phyloP scores from a whole-genome alignment of 1,284 basidiomycete genomes.

The Volvariella surrecta region DNA sequence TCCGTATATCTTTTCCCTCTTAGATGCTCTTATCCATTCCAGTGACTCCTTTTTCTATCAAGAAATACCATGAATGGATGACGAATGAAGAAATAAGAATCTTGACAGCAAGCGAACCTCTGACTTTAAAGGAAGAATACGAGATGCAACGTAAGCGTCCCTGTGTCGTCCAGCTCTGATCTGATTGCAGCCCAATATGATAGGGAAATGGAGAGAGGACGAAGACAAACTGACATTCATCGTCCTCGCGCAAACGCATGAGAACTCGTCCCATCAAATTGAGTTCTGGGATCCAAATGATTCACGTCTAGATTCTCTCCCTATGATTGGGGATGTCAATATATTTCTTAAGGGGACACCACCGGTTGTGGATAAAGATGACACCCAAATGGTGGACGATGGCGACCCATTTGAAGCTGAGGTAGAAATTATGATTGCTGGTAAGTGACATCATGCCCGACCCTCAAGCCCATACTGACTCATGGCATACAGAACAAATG shows the following conservation, averaged over 20 bases:
- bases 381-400: conserved; percentile 14
- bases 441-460: no score
- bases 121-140: conserved; percentile 79
- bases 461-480: not conserved
- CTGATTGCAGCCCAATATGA: not conserved
- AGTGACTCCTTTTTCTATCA: conserved; percentile 3
- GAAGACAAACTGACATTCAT: conserved; percentile 94
- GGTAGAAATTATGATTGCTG: conserved; percentile 76
- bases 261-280: not conserved
- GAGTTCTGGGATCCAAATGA: conserved; percentile 16
- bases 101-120: conserved; percentile 81
- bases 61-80: conserved; percentile 96
- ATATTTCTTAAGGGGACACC: conserved; percentile 66
- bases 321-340: conserved; percentile 92
- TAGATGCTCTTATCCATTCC: not conserved
- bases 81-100: conserved; percentile 62
- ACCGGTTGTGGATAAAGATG: conserved; percentile 6
- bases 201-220: conserved; percentile 83
- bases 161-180: not conserved
- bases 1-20: conserved; percentile 6
- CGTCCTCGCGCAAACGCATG: conserved; percentile 45
- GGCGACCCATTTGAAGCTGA: conserved; percentile 45
- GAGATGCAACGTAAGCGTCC: conserved; percentile 75
- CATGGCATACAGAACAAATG: conserved; percentile 4
- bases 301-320: conserved; percentile 33